Percentiles rank a stretch among this genome's conserved stretches.
Evolutionary conservation across 2,329 filamentous ascomycete genomes (phyloP).

Genomic region (Microdochium nivale): DNA sequence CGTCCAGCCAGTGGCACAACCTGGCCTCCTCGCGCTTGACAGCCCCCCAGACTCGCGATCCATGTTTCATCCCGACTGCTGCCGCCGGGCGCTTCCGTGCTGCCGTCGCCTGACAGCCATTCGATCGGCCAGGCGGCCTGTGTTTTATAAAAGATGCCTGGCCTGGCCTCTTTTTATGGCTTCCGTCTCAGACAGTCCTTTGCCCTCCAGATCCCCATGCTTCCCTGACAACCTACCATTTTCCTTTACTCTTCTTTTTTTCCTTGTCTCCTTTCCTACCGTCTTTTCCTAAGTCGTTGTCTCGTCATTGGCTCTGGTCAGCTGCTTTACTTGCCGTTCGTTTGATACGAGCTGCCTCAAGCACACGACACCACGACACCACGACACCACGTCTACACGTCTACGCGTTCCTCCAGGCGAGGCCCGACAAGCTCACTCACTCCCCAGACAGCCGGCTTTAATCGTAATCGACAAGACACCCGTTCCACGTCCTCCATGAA

Average conservation of each 20-base stretch:
- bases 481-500: constrained; percentile 11
- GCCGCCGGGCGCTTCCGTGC: background rate
- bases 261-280: background rate
- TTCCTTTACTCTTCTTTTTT: background rate
- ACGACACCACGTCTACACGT: too few species aligned
- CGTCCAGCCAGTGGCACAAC: background rate
- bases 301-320: background rate
- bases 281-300: background rate
- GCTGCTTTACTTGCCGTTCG: background rate
- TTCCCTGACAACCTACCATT: constrained; percentile 1
- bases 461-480: background rate
- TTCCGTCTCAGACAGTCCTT: background rate
- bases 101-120: background rate
- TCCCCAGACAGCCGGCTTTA: background rate
- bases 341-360: background rate
- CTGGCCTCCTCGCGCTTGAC: background rate
- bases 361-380: too few species aligned
- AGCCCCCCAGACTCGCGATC: background rate
- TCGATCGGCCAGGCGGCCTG: background rate
- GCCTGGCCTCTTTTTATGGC: background rate
- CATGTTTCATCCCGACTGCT: background rate
- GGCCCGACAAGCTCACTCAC: background rate
- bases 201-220: background rate
- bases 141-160: background rate
- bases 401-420: background rate